Base-by-base conservation (phyloP, 108 stramenopile species). In the Hondaea fermentalgiana region DNA sequence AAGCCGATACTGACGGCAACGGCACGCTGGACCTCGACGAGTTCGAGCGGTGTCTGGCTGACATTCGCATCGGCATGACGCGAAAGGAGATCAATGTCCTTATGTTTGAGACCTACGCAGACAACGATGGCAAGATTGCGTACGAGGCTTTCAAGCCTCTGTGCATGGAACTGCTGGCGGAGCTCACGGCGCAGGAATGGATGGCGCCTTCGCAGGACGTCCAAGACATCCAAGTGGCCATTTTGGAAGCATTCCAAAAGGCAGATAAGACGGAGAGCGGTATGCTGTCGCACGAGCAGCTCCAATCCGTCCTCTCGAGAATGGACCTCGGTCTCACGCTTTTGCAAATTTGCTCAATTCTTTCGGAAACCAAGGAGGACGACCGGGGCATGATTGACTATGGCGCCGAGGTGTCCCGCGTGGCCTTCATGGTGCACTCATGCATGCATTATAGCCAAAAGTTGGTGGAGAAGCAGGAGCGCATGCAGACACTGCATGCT, bases 61-160 rank as follows among this genome's bases (percentile, higher is more conserved):
- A 83, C 3, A 83, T 83, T 53, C 76, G 76, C 23, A 83, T 83
- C 28, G 76, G 76, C 45, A 83, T 83, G 76, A 83, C 76, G n/a
- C 45, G 76, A 1, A 83, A 83, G 51, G 76, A 83, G 76, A 23
- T 47, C 76, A 83, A 83, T 23, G 49, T 83, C 6, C 76, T 83
- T 23, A 83, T 83, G 76, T 83, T 83, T 35, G 76, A 83, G 23
- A 83, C 76, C 10, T 83, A 83, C 28, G 76, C 76, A 35, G 51
- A 83, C 51, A 23, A 83, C 8, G 76, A 83, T 12, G 76, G 76
- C 49, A 53, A 83, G 51, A 83, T 83, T 45, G 76, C 45, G n/a
- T 83, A 83, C 51, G 76, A 83, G 51, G 76, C 76, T 17, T 83
- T 83, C n/a, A 83, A 83, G 76, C 76, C 76, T 6, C 76, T 83